phyloP scores from a whole-genome alignment of 169 alveolate genomes.

The Plasmodium gaboni region DNA sequence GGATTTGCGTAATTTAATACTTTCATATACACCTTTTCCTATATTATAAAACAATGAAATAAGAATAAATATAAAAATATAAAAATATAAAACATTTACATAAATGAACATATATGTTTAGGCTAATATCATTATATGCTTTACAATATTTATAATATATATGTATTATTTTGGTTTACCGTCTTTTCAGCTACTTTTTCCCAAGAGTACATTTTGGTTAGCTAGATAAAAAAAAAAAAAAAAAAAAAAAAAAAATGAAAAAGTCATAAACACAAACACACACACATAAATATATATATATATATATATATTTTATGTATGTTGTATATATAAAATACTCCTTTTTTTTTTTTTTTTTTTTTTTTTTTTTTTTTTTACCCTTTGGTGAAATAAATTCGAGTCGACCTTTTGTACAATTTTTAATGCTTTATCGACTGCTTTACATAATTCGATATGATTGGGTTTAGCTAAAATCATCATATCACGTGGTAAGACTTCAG shows the following conservation, averaged over 20 bases:
- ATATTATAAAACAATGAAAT: background rate
- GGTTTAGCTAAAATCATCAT: constrained; percentile 84
- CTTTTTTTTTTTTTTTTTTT: no score
- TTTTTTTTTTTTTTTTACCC: constrained; percentile 13
- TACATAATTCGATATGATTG: constrained; percentile 77
- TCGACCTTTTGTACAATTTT: constrained; percentile 72
- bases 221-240: constrained; percentile 43
- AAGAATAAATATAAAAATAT: background rate
- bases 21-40: constrained; percentile 73
- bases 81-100: background rate
- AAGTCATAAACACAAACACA: no score
- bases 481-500: constrained; percentile 91
- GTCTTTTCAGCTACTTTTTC: constrained; percentile 78
- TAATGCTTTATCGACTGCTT: constrained; percentile 83
- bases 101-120: background rate
- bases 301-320: background rate
- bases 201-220: constrained; percentile 85
- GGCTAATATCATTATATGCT: background rate
- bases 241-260: constrained; percentile 14
- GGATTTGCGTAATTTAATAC: constrained; percentile 51
- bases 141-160: background rate
- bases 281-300: background rate
- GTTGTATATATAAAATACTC: background rate
- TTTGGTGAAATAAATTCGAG: constrained; percentile 71
- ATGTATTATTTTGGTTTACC: constrained; percentile 1